Percentiles rank a stretch among this genome's conserved stretches.
Evolutionary conservation across 306 rosid species (phyloP).

Genomic region (Vicia sativa): DNA sequence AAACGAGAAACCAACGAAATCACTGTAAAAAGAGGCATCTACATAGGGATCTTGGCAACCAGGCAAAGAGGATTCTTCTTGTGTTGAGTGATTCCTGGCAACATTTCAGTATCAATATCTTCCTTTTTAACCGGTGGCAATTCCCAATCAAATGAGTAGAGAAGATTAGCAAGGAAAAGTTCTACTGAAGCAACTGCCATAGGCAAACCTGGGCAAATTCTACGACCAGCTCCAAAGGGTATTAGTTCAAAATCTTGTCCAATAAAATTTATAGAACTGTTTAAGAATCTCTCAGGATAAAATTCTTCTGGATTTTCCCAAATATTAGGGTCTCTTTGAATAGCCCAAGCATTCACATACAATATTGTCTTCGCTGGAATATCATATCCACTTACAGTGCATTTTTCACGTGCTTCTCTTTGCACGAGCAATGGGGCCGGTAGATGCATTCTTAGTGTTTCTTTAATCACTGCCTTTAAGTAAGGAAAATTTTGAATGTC

Average conservation of each 20-base stretch:
- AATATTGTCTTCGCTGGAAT: neutral
- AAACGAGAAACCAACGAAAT: neutral
- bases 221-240: conserved; percentile 9
- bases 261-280: neutral
- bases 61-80: conserved; percentile 4
- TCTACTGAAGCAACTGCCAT: neutral
- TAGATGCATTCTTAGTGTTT: neutral
- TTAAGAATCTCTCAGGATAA: neutral
- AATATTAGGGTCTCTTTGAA: neutral
- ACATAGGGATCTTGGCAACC: neutral
- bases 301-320: neutral
- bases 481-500: conserved; percentile 27
- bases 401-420: neutral
- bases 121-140: neutral
- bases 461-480: conserved; percentile 19
- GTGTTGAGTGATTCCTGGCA: conserved; percentile 5
- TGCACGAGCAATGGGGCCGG: neutral
- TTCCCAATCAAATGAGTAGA: neutral
- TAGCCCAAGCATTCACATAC: neutral
- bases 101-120: neutral
- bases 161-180: conserved; percentile 1
- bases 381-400: neutral
- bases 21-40: neutral
- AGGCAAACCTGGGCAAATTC: neutral
- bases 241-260: conserved; percentile 5